Evolutionary conservation across 768 basidiomycete genomes (phyloP).

Genomic region (Tricholoma flavovirens): DNA sequence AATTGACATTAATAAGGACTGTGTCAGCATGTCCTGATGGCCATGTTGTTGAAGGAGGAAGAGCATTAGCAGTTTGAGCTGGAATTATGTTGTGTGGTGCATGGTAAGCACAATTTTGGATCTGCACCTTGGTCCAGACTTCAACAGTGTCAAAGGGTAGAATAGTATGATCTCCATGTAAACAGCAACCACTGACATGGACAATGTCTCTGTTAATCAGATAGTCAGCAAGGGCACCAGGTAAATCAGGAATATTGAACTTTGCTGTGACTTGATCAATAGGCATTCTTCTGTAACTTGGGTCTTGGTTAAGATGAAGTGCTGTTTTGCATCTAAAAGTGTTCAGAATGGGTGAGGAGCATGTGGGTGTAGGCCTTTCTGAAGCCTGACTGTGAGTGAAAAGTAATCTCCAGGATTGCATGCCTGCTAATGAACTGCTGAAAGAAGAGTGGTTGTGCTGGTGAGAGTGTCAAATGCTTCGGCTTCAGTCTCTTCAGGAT

Average conservation of each 20-base stretch:
- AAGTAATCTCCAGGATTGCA: too few species aligned
- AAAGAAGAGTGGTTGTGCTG: not conserved
- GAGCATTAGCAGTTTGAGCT: too few species aligned
- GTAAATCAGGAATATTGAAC: too few species aligned
- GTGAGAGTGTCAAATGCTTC: not conserved
- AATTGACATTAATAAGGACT: too few species aligned
- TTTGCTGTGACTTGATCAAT: not conserved
- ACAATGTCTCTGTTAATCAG: not conserved
- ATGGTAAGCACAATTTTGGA: too few species aligned
- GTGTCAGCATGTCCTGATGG: too few species aligned
- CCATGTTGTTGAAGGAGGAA: too few species aligned
- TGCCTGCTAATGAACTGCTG: not conserved
- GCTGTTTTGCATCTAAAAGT: conserved; percentile 1
- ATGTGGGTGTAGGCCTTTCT: conserved; percentile 1
- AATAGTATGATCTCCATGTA: too few species aligned
- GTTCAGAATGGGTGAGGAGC: too few species aligned
- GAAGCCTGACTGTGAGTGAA: not conserved
- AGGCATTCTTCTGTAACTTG: not conserved
- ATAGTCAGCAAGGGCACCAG: too few species aligned
- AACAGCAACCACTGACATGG: not conserved
- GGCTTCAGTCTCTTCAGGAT: too few species aligned
- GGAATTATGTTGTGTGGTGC: too few species aligned
- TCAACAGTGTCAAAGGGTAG: not conserved
- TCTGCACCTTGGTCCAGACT: not conserved
- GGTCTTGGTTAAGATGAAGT: conserved; percentile 8